Conservation (phyloP, 352 stramenopile species). For the Globisporangium camurandrum region DNA sequence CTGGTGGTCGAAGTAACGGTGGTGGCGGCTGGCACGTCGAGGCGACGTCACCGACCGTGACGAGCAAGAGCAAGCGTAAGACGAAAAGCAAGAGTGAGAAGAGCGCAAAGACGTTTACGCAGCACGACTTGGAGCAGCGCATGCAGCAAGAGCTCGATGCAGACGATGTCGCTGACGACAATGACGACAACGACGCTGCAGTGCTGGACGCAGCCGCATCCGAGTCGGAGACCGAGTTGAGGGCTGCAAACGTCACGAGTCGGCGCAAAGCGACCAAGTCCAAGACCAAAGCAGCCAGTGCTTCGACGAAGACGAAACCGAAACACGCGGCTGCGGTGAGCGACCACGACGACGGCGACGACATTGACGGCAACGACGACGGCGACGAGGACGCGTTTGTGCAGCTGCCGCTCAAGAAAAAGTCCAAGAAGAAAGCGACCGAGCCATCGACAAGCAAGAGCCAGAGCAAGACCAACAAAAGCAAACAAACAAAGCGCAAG, state of each 20-base stretch:
- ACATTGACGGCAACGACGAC: not conserved
- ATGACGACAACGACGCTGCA: constrained; percentile 6
- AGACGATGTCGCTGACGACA: not conserved
- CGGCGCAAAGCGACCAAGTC: constrained; percentile 2
- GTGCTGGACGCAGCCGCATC: no score
- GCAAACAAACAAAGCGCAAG: constrained; percentile 29
- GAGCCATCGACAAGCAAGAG: constrained; percentile 5
- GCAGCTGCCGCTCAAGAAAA: constrained; percentile 43
- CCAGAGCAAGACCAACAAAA: not conserved
- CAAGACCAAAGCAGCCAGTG: constrained; percentile 2
- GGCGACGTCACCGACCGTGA: constrained; percentile 42
- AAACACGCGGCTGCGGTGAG: constrained; percentile 1
- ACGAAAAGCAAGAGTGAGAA: constrained; percentile 12
- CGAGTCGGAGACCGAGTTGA: constrained; percentile 9
- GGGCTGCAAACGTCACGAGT: constrained; percentile 7
- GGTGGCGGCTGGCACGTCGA: constrained; percentile 41
- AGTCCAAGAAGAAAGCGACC: constrained; percentile 17
- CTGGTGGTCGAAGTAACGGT: not conserved
- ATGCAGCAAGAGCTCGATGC: constrained; percentile 55
- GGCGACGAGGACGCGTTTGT: constrained; percentile 21
- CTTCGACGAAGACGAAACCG: constrained; percentile 1
- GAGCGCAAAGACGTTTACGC: constrained; percentile 18
- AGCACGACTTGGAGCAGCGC: constrained; percentile 48
- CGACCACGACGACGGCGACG: constrained; percentile 7
- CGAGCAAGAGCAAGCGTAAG: constrained; percentile 11